Evolutionary conservation across 2,329 filamentous ascomycete genomes (phyloP), one percentile per base, ranked within the genome.

Genomic region (Aspergillus puulaauensis): DNA sequence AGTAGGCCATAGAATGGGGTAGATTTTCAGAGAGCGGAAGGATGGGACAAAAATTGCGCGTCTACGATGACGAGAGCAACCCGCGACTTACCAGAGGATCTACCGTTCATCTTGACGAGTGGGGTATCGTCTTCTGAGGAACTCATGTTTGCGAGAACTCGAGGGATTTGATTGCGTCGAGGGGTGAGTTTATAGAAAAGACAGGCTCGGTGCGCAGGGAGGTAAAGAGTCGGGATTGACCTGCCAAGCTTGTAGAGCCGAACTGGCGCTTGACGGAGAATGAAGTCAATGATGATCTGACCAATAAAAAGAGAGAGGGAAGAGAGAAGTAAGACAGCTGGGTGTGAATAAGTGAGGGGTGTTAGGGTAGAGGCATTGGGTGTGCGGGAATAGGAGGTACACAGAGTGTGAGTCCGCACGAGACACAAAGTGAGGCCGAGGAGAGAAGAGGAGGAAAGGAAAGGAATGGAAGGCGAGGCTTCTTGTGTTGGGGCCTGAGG

Each of bases 51-150:
- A 19, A 31, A 31, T 31, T 11, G 31, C 17, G 46, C 31, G 14
- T 62, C 55, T 62, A 59, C 52, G 59, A 23, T 21, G 44, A 37
- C 53, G 35, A 48, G 48, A 55, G 62, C 43, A 56, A 59, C 50
- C 62, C 21, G 58, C 35, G 62, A 84, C 90, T 85, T 79, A 93
- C 90, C 78, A 74, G 75, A 74, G 65, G 75, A 75, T 68, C 85
- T 81, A 59, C 86, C 87, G 77, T 90, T 90, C 61, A 81, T 71
- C 75, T 70, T 74, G 58, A 89, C 84, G 67, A 96, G 84, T 75
- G 92, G 92, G 79, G 83, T 84, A 75, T 96, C 91, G 71, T 96
- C 91, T 69, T 93, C 91, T 31, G 91, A 95, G 15, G 83, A 85
- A 66, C 81, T 83, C 82, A 86, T 85, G 62, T 54, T 76, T 62